Base-by-base conservation (phyloP, 176 grass and related monocot species). In the Musa acuminata region DNA sequence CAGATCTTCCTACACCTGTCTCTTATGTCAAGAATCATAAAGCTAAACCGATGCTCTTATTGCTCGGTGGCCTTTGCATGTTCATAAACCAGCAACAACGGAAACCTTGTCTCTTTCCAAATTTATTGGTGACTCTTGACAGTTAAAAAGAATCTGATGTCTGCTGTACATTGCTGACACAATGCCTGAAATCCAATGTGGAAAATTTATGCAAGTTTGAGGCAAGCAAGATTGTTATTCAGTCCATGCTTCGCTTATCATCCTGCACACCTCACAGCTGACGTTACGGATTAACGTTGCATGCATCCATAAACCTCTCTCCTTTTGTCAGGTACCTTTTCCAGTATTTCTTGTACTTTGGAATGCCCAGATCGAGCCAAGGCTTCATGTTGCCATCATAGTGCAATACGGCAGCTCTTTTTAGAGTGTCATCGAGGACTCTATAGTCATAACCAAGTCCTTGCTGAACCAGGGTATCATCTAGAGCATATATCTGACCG, bases 241-340 rank as follows among this genome's bases (percentile, higher is more conserved):
- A 43, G 9, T 64, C 6, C 21, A 9, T 22, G 22, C 8, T 23
- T 64, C 62, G 10, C 19, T 22, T 20, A 22, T n/a, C 62, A 64
- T 64, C 19, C 62, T 22, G 9, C 68, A 26, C 43, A 26, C 43
- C 49, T 49, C 43, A 52, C 68, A 21, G 20, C 13, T 51, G 16
- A 49, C 1, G 26, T 29, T 85, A 92, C 13, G 84, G 84, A 82
- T 87, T 89, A 23, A 92, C 81, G 69, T 92, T 89, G 81, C 90
- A 92, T 21, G 80, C 81, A 51, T 50, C 77, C 86, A 89, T 85
- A 78, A 87, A 89, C 25, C 67, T 68, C 20, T 89, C 82, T 0
- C 82, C 86, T 74, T 74, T 79, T 16, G 87, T 77, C 23, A 92
- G 71, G 48, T 84, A 89, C 53, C n/a, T 87, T 64, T 82, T 89